Evolutionary conservation across 805 yeast genomes (phyloP), one percentile per base, ranked within the genome.

Genomic region (Wickerhamiella brachini): DNA sequence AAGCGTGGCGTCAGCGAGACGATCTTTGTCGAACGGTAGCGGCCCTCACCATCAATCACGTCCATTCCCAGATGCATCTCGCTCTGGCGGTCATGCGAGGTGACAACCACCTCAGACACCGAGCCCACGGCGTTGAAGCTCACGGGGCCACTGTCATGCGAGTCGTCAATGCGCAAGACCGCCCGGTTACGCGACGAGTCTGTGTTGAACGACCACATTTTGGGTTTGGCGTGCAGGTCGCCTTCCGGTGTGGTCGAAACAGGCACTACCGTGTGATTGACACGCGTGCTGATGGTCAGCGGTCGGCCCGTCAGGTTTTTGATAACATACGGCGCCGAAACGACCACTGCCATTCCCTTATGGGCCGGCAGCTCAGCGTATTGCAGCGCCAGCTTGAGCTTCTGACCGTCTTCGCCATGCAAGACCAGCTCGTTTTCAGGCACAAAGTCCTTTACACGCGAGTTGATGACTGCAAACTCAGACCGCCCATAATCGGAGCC

Each of bases 41-140:
- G 80, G 2, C 97, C 97, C 55, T 79, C 80, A 18, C 97, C 98
- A 57, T 88, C 97, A 0, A 75, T 65, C 7, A 65, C 54, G 13
- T 45, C 42, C 1, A 89, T 66, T 13, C 97, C 97, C 12, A 89
- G 68, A 60, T 83, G 80, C 54, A 79, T 77, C 59, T 88, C 95
- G 2, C 62, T 55, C 44, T 61, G 63, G 15, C 59, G 53, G 29
- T 62, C 61, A 21, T 37, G 41, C 2, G 71, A 59, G 10, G 63
- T 58, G 50, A 80, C 64, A 2, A 68, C 66, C 2, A 76, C 69
- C 51, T 80, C 95, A 44, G 76, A 73, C 1, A 80, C 71, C 56
- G 88, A 90, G 0, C 98, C 98, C 51, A 90, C 75, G 3, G 95
- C 94, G 62, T 89, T 96, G 59, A 93, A 80, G 62, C 95, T 81